These are phyloP conservation scores for Ceratocystiopsis sp. DNA, from an alignment of 2,329 filamentous ascomycete species.

Conservation along the genomic window DNA sequence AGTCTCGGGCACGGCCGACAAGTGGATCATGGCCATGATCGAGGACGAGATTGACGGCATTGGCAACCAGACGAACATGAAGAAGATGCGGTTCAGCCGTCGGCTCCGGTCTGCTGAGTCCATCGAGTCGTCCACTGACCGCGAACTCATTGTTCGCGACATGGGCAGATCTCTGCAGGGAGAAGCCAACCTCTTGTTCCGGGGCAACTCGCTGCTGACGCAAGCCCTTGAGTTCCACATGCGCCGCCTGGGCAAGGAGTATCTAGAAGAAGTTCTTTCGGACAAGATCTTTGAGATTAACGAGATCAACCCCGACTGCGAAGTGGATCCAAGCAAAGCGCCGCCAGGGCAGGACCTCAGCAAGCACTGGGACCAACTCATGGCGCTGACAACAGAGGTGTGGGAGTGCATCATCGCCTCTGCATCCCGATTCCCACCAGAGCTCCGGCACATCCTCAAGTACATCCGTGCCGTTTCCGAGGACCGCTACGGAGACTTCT, in stretches of 20 bases:
- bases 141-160: conserved; percentile 57
- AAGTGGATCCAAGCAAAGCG: conserved; percentile 80
- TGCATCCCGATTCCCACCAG: conserved; percentile 58
- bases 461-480: conserved; percentile 87
- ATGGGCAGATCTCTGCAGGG: conserved; percentile 64
- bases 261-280: conserved; percentile 72
- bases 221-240: conserved; percentile 92
- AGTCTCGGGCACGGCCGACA: conserved; percentile 63
- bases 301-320: conserved; percentile 76
- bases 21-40: conserved; percentile 85
- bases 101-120: conserved; percentile 57
- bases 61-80: conserved; percentile 61
- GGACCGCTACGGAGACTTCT: conserved; percentile 83
- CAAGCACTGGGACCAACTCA: conserved; percentile 66
- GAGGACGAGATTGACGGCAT: conserved; percentile 96
- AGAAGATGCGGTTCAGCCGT: conserved; percentile 54
- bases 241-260: conserved; percentile 84
- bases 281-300: conserved; percentile 82
- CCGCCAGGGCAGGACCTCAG: conserved; percentile 51
- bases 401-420: conserved; percentile 72
- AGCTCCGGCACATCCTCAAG: conserved; percentile 71
- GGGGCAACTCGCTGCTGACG: conserved; percentile 85
- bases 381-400: conserved; percentile 60
- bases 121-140: conserved; percentile 42
- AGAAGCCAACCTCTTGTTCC: conserved; percentile 87